Base-by-base conservation (phyloP, 1,284 basidiomycete species). In the Trametes hirsuta region DNA sequence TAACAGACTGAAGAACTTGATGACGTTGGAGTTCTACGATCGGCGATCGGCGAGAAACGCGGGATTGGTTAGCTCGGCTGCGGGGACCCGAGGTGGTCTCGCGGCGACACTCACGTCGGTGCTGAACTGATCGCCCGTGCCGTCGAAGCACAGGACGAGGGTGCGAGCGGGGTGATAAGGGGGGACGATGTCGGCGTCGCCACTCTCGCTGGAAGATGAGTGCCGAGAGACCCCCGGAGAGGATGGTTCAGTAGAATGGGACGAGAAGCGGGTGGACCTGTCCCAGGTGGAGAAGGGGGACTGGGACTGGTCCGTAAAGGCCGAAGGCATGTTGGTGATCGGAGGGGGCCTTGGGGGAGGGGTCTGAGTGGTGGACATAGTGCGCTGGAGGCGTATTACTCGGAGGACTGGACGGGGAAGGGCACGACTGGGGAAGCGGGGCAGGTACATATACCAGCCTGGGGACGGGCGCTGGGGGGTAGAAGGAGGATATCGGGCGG, bases 61-160 rank as follows among this genome's bases (percentile, higher is more conserved):
- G 2, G 47, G 30, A 18, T 15, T 10, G 22, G 3, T 48, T 21
- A 37, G 47, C 11, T 11, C 9, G 35, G n/a, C 22, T 4, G 22
- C 4, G 8, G 35, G 9, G 4, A 4, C 18, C 18, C n/a, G 42
- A 39, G 14, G n/a, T 30, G 30, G 5, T 30, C 30, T 30, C 30
- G 18, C 42, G 10, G 18, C 21, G 6, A 9, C 6, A 72, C 80
- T 34, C 51, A 84, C 83, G 65, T 83, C 81, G 22, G 73, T 58
- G 65, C 83, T 81, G 64, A 86, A 87, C 62, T 81, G 79, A 66
- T 84, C 81, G 5, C 82, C 81, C 5, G 84, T 85, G 14, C 83
- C 83, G 66, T 86, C 85, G 66, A 85, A 86, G 67, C 83, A 84
- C 4, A 87, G 72, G 2, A 86, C 78, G 6, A 85, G 69, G 0